Percentiles rank a stretch among this genome's conserved stretches.
Evolutionary conservation across 495 filamentous ascomycete genomes (phyloP).

Genomic region (Talaromyces ruber): DNA sequence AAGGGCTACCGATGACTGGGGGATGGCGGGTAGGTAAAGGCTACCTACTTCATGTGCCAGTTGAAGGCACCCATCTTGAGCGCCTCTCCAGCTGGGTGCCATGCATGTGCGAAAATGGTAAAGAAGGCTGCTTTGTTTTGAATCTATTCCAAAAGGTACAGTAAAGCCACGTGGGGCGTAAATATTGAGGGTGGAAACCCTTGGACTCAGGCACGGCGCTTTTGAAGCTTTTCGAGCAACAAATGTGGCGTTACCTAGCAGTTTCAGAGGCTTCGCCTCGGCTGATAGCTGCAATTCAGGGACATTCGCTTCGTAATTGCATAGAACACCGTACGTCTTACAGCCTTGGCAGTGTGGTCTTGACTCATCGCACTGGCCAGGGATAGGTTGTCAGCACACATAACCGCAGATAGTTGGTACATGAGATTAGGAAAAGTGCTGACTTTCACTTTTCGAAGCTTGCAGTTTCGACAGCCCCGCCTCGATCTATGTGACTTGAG

Average conservation of each 20-base stretch:
- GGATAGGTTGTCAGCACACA: not conserved
- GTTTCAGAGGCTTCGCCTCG: not conserved
- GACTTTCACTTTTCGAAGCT: constrained; percentile 41
- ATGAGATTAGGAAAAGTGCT: constrained; percentile 4
- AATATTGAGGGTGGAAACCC: not conserved
- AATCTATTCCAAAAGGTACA: not conserved
- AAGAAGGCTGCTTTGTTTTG: not conserved
- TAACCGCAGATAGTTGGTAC: not conserved
- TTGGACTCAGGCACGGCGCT: not conserved
- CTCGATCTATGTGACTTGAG: not conserved
- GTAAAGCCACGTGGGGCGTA: not conserved
- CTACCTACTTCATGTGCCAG: not conserved
- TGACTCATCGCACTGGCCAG: constrained; percentile 27
- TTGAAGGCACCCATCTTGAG: not conserved
- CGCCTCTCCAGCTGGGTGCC: not conserved
- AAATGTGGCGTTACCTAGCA: not conserved
- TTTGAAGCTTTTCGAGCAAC: not conserved
- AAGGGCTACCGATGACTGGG: not conserved
- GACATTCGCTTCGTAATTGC: constrained; percentile 21
- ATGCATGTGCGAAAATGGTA: not conserved
- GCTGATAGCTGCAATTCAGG: constrained; percentile 21
- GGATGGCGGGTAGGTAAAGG: not conserved
- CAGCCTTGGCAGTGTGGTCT: constrained; percentile 29
- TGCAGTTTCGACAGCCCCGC: constrained; percentile 40
- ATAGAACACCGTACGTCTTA: constrained; percentile 22